Evolutionary conservation across 1,284 basidiomycete species (phyloP).

Genomic region (Heterobasidion parviporum): DNA sequence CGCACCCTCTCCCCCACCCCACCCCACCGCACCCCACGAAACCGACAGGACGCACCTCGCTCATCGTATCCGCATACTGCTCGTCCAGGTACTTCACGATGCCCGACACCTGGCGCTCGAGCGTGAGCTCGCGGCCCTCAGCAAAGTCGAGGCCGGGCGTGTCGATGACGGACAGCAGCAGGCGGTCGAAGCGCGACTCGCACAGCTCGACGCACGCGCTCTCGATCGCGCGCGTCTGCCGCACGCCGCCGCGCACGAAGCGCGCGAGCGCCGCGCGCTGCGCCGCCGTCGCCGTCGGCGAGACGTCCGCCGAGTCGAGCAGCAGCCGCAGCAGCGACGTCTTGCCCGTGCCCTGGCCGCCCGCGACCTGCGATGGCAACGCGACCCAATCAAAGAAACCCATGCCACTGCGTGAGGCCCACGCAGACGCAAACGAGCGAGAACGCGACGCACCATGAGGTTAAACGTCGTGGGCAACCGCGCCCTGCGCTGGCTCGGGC

Average conservation of each 20-base stretch:
- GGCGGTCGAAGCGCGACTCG: conserved; percentile 69
- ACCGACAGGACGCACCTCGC: conserved; percentile 45
- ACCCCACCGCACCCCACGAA: background rate
- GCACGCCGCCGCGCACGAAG: conserved; percentile 49
- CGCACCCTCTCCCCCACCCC: background rate
- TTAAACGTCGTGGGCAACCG: conserved; percentile 74
- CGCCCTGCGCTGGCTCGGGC: conserved; percentile 43
- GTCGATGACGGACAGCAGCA: conserved; percentile 70
- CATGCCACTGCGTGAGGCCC: background rate
- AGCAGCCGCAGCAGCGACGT: conserved; percentile 63
- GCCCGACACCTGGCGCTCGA: conserved; percentile 65
- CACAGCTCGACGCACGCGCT: conserved; percentile 68
- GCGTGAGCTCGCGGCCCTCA: conserved; percentile 59
- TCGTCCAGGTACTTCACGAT: conserved; percentile 69
- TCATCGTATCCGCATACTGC: conserved; percentile 77
- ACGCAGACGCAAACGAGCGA: background rate
- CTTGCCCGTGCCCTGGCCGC: conserved; percentile 73
- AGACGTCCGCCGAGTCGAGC: conserved; percentile 70
- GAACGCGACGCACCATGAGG: conserved; percentile 52
- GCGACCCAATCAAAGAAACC: background rate
- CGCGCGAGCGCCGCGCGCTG: conserved; percentile 53
- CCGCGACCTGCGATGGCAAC: conserved; percentile 48
- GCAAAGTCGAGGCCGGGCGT: conserved; percentile 74
- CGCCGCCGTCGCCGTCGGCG: conserved; percentile 59
- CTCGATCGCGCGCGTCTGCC: conserved; percentile 52